Evolutionary conservation across 768 basidiomycete species (phyloP), one percentile per base, ranked within the genome.

Genomic region (Glaciozyma antarctica): DNA sequence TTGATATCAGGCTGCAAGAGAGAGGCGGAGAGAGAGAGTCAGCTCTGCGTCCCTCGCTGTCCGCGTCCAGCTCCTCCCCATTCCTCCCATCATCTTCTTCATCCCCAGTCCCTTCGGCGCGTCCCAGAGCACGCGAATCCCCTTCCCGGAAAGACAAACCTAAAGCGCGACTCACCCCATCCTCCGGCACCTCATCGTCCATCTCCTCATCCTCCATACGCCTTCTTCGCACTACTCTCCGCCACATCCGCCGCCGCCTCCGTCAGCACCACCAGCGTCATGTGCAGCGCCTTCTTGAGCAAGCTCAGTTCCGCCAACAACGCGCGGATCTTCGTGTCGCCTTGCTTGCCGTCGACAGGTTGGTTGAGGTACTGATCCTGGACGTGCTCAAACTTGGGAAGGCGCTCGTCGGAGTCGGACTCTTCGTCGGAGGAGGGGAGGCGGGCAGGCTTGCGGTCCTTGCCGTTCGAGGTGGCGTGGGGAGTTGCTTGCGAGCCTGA

Each of bases 161-260:
- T 4, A 34, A 57, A 10, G 55, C n/a, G 17, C 17, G 13, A 66
- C 68, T 43, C 41, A 70, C 69, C 43, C 59, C 48, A 4, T 61
- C 60, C 15, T 60, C 26, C 2, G 63, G 52, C 30, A 44, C 30
- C n/a, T 34, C 12, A 32, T 64, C 62, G 24, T 70, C 62, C 48
- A 66, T 45, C 30, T 57, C 55, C 22, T 54, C 58, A 13, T 58
- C 61, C 41, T 16, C 21, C 32, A 32, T 41, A 5, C 38, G 12
- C 38, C 17, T 60, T 7, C 15, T 52, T 26, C 26, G 60, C 44
- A 24, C 66, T 58, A 60, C 59, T 22, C 52, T 73, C 54, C 38
- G 72, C 72, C 55, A 70, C 49, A 57, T 71, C 49, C 16, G 55
- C 21, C 60, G 72, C 59, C 59, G 72, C 61, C 17, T 70, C n/a